Evolutionary conservation across 164 flowering plant species (phyloP), one percentile per base, ranked within the genome.

Genomic region (Macadamia integrifolia): DNA sequence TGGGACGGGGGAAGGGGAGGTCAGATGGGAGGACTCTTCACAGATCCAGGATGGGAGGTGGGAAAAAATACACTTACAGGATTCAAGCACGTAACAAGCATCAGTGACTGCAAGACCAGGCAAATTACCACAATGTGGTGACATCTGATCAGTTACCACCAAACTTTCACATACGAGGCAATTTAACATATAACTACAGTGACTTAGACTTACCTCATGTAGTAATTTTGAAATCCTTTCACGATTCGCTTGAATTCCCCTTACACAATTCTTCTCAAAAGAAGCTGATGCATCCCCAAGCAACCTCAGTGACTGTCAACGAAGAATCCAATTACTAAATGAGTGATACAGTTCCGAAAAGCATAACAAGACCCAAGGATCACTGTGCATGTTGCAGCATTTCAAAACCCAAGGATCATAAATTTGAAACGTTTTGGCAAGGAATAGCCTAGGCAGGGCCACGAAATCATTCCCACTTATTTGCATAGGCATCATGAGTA

Each of bases 241-340:
- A 58, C 74, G 82, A 67, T 94, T 92, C 59, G 98, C 99, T 76
- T 88, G 85, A 74, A 92, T 95, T 72, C 98, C 98, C 68, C 89
- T 79, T 32, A 88, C 95, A 70, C 99, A 95, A 76, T 95, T 95
- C 86, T 92, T 92, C 43, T 94, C 98, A 72, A 94, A 94, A 60
- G 99, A 94, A 64, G 90, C 82, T 65, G 99, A 90, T 61, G 99
- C 98, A 84, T 94, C 99, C 11, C 91, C 99, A 30, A 94, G 81
- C 82, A 94, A 80, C 75, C 98, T 88, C 68, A 90, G 4, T 7
- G 99, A 94, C 99, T 94, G 84, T 28, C 42, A 75, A 57, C 49
- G 59, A 72, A 53, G 65, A 52, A 8, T 40, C 18, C 77, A 70
- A 57, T 35, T 15, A 61, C n/a, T 48, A 42, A 29, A 3, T 23